A percentile compares a stretch with the other conserved stretches of the same genome.
These are phyloP conservation scores for Crithidia bombi DNA, from an alignment of 208 protist genomes.

Conservation along the genomic window DNA sequence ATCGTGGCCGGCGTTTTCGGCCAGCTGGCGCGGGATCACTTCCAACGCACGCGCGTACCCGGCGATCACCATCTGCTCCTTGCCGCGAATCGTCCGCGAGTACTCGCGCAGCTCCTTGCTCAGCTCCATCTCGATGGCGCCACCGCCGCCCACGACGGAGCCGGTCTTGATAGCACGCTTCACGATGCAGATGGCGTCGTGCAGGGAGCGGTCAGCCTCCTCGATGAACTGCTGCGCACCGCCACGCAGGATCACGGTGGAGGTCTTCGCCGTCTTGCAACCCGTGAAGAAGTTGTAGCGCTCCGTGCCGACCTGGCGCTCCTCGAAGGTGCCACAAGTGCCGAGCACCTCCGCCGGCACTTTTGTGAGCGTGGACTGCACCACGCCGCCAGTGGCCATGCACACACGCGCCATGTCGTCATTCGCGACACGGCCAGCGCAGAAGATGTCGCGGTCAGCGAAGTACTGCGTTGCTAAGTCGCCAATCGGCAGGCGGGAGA, in stretches of 20 bases:
- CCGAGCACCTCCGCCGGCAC: slow-evolving; percentile 95
- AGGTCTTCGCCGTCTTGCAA: slow-evolving; percentile 92
- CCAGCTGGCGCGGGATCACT: slow-evolving; percentile 98
- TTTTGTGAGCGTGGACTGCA: slow-evolving; percentile 98
- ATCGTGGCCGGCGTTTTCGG: slow-evolving; percentile 99
- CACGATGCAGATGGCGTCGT: slow-evolving; percentile 99
- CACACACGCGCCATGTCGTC: slow-evolving; percentile 96
- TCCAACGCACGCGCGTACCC: slow-evolving; percentile 99
- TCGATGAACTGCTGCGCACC: slow-evolving; percentile 99
- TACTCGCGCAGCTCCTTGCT: slow-evolving; percentile 97
- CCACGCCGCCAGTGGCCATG: slow-evolving; percentile 95
- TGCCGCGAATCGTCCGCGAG: slow-evolving; percentile 97
- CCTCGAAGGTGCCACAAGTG: slow-evolving; percentile 97
- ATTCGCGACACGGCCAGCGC: slow-evolving; percentile 98
- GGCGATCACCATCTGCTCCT: slow-evolving; percentile 99
- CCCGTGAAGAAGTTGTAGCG: slow-evolving; percentile 99
- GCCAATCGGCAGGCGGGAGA: slow-evolving; percentile 99
- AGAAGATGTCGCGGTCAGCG: slow-evolving; percentile 99
- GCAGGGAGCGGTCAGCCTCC: slow-evolving; percentile 99
- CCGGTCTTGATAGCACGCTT: slow-evolving; percentile 96
- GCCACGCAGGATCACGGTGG: slow-evolving; percentile 96
- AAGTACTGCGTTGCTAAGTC: slow-evolving; percentile 99
- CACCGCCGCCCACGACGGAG: slow-evolving; percentile 99
- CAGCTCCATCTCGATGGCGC: slow-evolving; percentile 99
- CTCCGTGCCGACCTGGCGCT: slow-evolving; percentile 98